Evolutionary conservation across 768 basidiomycete species (phyloP), one percentile per base, ranked within the genome.

Genomic region (Naganishia friedmannii): DNA sequence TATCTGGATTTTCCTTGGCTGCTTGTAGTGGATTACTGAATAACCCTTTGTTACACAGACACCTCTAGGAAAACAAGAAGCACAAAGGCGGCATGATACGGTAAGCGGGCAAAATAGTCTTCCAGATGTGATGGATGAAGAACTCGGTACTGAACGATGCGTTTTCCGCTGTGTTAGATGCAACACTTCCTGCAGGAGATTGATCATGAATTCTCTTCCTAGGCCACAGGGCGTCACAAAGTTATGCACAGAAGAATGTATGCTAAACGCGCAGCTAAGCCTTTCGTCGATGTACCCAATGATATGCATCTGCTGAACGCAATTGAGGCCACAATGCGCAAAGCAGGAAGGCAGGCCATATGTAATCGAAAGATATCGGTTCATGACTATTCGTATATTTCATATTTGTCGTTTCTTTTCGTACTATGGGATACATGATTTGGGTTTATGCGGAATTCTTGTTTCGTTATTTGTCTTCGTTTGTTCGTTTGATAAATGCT

Each of bases 81-180:
- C 90, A 28, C 84, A 85, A 70, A 87, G 85, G 73, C 83, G 92
- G 73, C 92, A 94, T 77, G 82, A 86, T 74, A 82, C 89, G 63
- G 92, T 92, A 73, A 70, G 85, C 79, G 8, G 48, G n/a, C 17
- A 29, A 39, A 19, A 42, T 15, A 19, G 13, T 51, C 65, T 19
- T 19, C 37, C 28, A 32, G 57, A 23, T 37, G 57, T 23, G 57
- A 19, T 58, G 32, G 57, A 19, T 58, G 32, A 55, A 21, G 54
- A 26, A 2, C 21, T 17, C 8, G 31, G 15, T 55, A 34, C 54
- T 26, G 15, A 34, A 6, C 32, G 26, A 28, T 1, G 21, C 1
- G 32, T 6, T 23, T 58, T 37, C 34, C 15, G 15, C 10, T 42
- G 12, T 39, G 13, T 17, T 42, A 63, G 60, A 63, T 63, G 60